Base-by-base conservation (phyloP, 148 eudicot species). In the Chenopodium berlandieri region DNA sequence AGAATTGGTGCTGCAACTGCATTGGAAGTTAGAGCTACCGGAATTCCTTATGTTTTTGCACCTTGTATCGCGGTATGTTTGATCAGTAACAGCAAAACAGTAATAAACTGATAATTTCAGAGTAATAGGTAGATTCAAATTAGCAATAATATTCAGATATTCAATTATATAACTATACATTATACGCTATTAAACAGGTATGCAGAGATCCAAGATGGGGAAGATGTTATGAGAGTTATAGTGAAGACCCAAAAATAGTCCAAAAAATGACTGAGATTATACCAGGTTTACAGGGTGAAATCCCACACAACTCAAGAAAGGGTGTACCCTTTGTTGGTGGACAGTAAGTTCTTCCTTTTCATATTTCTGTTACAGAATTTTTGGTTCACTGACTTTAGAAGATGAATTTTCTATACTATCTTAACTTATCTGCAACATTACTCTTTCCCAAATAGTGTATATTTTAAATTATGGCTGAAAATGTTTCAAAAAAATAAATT, bases 181-280 rank as follows among this genome's bases (percentile, higher is more conserved):
- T 63, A 14, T 14, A 7, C 22, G 5, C 1, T 20, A 50, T 60
- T 30, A 48, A 47, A 72, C 85, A 94, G 98, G 98, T 92, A 1
- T 94, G 98, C 50, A 89, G 98, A 75, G 98, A 94, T 87, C 97
- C 97, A 13, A 91, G 98, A 85, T 94, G 98, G 98, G 97, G 97
- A 13, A 89, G 98, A 54, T 94, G 98, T 63, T 91, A 83, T 67
- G 98, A 94, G 80, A 94, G 97, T 85, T 94, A 91, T 68, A 88
- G 98, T 44, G 98, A 94, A 88, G 94, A 94, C 81, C 94, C 87
- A 30, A 86, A 86, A 65, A 72, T 94, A 54, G 98, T 94, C 67
- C 90, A 86, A 84, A 82, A 84, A 73, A 92, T 94, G 98, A 94
- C 94, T 25, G 82, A 88, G 63, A 85, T 94, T 3, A 88, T 94